Evolutionary conservation across 83 land plant species (phyloP).

Genomic region (Diphasiastrum complanatum): DNA sequence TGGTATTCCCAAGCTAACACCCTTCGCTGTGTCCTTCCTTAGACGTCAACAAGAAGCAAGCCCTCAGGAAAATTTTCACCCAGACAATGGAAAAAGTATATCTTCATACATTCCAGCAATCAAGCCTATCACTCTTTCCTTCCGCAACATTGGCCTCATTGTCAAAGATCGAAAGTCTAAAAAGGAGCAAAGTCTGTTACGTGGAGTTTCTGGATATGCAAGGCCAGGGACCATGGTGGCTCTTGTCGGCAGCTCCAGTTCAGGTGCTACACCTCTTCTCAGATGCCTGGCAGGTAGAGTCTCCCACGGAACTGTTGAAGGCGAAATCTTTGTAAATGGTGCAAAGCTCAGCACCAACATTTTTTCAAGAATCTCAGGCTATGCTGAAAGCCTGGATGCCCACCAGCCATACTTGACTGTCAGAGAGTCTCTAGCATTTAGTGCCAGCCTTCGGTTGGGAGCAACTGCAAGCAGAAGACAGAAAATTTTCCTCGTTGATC

Average conservation of each 20-base stretch:
- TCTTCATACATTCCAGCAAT: no score
- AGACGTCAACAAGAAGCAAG: no score
- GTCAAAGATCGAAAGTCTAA: background rate
- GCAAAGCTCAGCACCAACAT: background rate
- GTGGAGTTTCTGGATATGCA: constrained; percentile 27
- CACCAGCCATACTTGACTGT: constrained; percentile 38
- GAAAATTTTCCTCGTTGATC: constrained; percentile 24
- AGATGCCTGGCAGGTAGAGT: constrained; percentile 27
- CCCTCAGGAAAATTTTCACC: no score
- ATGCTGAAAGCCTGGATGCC: constrained; percentile 28
- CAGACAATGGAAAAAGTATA: no score
- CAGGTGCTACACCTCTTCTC: constrained; percentile 25
- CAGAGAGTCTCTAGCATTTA: constrained; percentile 30
- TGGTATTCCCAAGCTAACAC: no score
- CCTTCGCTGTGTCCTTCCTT: no score
- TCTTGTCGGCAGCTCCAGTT: constrained; percentile 23
- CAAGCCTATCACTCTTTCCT: constrained; percentile 21
- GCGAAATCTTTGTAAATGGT: constrained; percentile 22
- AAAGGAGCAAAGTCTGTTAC: constrained; percentile 8
- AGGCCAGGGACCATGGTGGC: constrained; percentile 27
- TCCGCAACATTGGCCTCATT: constrained; percentile 13
- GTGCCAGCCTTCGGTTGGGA: constrained; percentile 31
- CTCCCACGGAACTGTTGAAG: constrained; percentile 15
- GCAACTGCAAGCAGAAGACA: background rate
- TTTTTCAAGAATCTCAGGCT: constrained; percentile 24